Conservation (phyloP, 108 stramenopile species). For the Stephanodiscus minutulus region DNA sequence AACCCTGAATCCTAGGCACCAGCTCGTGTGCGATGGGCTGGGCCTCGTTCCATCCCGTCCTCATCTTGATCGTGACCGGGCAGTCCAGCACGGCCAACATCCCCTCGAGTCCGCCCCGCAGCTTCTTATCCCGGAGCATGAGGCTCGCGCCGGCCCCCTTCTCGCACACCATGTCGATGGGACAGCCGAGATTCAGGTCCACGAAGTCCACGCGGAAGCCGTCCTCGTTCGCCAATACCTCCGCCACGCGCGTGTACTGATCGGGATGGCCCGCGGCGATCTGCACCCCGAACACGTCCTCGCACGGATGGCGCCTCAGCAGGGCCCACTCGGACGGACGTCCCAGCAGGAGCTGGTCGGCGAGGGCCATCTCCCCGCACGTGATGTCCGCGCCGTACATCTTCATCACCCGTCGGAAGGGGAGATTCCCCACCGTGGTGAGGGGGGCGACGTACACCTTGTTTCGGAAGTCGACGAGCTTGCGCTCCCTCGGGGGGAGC, state of each 20-base stretch:
- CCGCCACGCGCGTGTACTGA: slow-evolving; percentile 75
- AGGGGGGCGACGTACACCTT: slow-evolving; percentile 99
- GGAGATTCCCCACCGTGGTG: slow-evolving; percentile 98
- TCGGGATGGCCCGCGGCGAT: slow-evolving; percentile 91
- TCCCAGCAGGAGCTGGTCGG: slow-evolving; percentile 82
- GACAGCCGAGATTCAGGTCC: slow-evolving; percentile 98
- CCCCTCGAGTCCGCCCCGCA: slow-evolving; percentile 77
- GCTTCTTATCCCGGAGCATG: slow-evolving; percentile 83
- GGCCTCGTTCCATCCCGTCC: slow-evolving; percentile 94
- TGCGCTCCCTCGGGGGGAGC: slow-evolving; percentile 67
- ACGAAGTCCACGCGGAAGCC: slow-evolving; percentile 91
- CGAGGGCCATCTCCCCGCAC: slow-evolving; percentile 98
- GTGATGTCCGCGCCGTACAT: slow-evolving; percentile 97
- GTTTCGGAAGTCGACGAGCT: slow-evolving; percentile 89
- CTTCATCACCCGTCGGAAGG: slow-evolving; percentile 97
- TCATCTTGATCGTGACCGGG: slow-evolving; percentile 96
- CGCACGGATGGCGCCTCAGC: slow-evolving; percentile 87
- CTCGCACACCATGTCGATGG: slow-evolving; percentile 94
- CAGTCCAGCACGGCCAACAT: slow-evolving; percentile 73
- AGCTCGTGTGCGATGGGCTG: slow-evolving; percentile 90
- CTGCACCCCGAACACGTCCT: slow-evolving; percentile 98
- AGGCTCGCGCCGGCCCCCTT: slow-evolving; percentile 90
- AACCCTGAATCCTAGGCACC: slow-evolving; percentile 81
- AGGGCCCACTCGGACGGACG: slow-evolving; percentile 93
- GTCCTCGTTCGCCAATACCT: slow-evolving; percentile 72